Base-by-base conservation (phyloP, 1,139 yeast genomes). In the Diutina catenulata region DNA sequence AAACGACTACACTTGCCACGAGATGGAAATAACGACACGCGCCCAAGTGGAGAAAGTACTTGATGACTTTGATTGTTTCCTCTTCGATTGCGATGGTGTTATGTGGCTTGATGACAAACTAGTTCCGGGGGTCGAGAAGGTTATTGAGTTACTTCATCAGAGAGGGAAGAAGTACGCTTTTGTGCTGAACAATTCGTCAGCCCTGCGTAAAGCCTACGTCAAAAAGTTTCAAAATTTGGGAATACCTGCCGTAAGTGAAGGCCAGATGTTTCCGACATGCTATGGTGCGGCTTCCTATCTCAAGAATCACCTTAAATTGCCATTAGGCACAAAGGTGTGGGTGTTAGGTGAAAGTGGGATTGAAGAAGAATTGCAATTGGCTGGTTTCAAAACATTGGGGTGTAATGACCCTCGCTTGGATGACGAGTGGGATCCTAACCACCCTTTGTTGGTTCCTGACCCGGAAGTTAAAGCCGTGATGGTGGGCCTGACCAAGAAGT, bases 21-120 rank as follows among this genome's bases (percentile, higher is more conserved):
- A n/a, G 33, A 28, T n/a, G 4, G 33, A 28, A 16, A 19, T 19
- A 6, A 28, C 22, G 4, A 6, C 33, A 10, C 11, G 14, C 10
- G 23, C 10, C 10, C 13, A 18, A 11, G 19, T 28, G 5, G 23
- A 21, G 11, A n/a, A 31, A 31, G 14, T 31, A 13, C n/a, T 31
- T 13, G 25, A 31, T 18, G 35, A 31, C 10, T 31, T 19, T 21
- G 35, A 31, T 7, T 19, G 23, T 15, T 43, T 45, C 22, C 42
- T 45, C 10, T 43, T 88, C 53, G 97, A 88, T 52, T 88, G 97
- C 58, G 97, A 88, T 54, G 97, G 88, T 0, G 97, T 88, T 7
- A 64, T 88, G 39, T 88, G 97, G 97, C 64, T 80, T 28, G 96
- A 95, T 13, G 72, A 73, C 39, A 73, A 70, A 37, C 56, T 80